These are phyloP conservation scores for Candida wancherniae DNA, from an alignment of 805 yeast genomes.

Conservation along the genomic window DNA sequence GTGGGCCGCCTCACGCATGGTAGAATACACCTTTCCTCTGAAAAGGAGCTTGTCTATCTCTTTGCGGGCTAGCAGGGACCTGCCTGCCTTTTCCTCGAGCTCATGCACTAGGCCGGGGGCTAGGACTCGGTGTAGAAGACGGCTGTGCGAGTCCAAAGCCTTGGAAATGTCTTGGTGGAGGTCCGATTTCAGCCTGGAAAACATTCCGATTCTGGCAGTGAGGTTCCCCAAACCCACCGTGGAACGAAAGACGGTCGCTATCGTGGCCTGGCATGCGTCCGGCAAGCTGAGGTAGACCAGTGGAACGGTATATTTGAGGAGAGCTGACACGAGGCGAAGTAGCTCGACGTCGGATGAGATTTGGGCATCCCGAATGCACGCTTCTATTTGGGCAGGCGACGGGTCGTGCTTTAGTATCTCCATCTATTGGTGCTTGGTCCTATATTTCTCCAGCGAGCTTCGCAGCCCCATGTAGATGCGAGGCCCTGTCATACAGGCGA, in stretches of 20 bases:
- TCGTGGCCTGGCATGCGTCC: constrained; percentile 3
- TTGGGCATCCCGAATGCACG: constrained; percentile 4
- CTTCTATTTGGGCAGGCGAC: constrained; percentile 9
- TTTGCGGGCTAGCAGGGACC: constrained; percentile 15
- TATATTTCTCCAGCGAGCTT: too few relatives aligned
- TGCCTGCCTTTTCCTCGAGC: constrained; percentile 6
- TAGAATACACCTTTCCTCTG: constrained; percentile 26
- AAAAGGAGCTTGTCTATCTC: constrained; percentile 38
- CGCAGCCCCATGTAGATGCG: too few relatives aligned
- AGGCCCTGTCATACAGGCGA: too few relatives aligned
- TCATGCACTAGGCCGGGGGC: constrained; percentile 12
- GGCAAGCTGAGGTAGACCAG: constrained; percentile 23
- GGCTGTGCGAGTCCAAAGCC: constrained; percentile 9
- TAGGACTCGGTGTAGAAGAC: constrained; percentile 16
- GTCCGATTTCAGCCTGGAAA: constrained; percentile 10
- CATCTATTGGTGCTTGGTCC: too few relatives aligned
- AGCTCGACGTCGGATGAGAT: constrained; percentile 5
- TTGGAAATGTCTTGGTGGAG: constrained; percentile 5
- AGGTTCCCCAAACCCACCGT: constrained; percentile 32
- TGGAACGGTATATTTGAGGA: constrained; percentile 32
- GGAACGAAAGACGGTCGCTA: constrained; percentile 18
- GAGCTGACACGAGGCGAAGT: constrained; percentile 17
- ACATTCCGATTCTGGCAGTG: constrained; percentile 11
- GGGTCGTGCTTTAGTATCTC: constrained; percentile 14
- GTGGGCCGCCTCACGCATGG: constrained; percentile 22